Evolutionary conservation across 805 yeast species (phyloP), one percentile per base, ranked within the genome.

Genomic region (Sugiyamaella boreocaroliniensis): DNA sequence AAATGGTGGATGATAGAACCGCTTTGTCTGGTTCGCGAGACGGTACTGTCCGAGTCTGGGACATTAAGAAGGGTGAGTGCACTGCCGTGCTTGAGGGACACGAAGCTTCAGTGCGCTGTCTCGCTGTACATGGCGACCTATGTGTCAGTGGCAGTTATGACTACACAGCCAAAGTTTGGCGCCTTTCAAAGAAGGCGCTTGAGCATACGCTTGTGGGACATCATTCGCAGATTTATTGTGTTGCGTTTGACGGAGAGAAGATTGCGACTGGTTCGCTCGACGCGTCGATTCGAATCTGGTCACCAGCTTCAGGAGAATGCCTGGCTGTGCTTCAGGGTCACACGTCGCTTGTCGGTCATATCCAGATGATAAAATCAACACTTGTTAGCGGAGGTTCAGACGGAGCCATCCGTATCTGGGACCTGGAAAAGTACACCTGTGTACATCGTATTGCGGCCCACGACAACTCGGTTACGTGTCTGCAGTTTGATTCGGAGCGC

Each of bases 181-280:
- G 88, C 65, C 84, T 87, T 62, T 84, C 87, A 58, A 85, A 92
- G 0, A 99, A 99, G 22, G 84, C 83, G 64, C 85, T 95, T 61
- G 80, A 93, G 50, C 86, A 95, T 29, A 89, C 97, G 0, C 87
- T 92, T 64, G 73, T 86, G 40, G 99, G 99, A 2, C 99, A 93
- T 71, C 80, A 81, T 48, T 90, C 86, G 61, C 85, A 89, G 54
- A 96, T 93, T 14, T 79, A 87, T 53, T 96, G 97, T 12, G 89
- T 92, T 42, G 90, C 97, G 1, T 96, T 96, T 52, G 93, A 89
- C 68, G 97, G 96, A 15, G 80, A 80, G 63, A 76, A 81, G 57
- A 85, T 92, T 64, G 97, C 96, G 40, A 96, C 97, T 11, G 98
- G 98, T 44, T 89, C 97, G 10, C 78, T 93, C 61, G 99, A 93